phyloP scores from a whole-genome alignment of 495 filamentous ascomycete species.

The Hypoxylon fragiforme region DNA sequence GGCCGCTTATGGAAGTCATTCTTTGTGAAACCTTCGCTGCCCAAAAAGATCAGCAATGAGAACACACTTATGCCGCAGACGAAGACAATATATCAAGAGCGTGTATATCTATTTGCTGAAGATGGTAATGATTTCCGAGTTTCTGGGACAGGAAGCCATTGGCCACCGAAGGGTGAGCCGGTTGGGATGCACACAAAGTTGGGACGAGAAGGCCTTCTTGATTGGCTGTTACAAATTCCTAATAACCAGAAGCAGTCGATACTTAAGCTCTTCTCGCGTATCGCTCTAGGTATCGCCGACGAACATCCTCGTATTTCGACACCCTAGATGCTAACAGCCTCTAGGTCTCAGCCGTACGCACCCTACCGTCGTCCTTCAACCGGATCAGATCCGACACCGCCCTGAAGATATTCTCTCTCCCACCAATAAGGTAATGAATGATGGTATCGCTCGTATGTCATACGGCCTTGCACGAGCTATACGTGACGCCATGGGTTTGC shows the following conservation, averaged over 20 bases:
- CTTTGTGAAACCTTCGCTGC: conserved; percentile 43
- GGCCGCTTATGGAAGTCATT: conserved; percentile 53
- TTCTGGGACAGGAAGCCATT: conserved; percentile 9
- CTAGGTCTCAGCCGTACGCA: conserved; percentile 48
- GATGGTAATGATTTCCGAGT: conserved; percentile 40
- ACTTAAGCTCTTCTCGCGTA: conserved; percentile 46
- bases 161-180: conserved; percentile 34
- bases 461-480: conserved; percentile 62
- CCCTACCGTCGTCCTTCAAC: conserved; percentile 41
- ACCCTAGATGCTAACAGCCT: conserved; percentile 1
- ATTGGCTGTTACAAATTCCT: conserved; percentile 48
- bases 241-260: conserved; percentile 44
- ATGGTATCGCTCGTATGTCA: conserved; percentile 78
- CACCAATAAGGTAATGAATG: conserved; percentile 68
- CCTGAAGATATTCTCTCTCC: conserved; percentile 42
- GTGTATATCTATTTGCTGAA: conserved; percentile 52
- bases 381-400: conserved; percentile 42
- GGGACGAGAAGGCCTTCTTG: conserved; percentile 39
- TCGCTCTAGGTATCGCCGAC: conserved; percentile 42
- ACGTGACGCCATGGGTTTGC: conserved; percentile 59
- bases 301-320: neutral
- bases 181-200: conserved; percentile 37
- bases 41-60: conserved; percentile 42
- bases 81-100: conserved; percentile 43
- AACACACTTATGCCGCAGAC: conserved; percentile 39